These are phyloP conservation scores for Mycena sanguinolenta DNA, from an alignment of 768 basidiomycete species.

Conservation along the genomic window DNA sequence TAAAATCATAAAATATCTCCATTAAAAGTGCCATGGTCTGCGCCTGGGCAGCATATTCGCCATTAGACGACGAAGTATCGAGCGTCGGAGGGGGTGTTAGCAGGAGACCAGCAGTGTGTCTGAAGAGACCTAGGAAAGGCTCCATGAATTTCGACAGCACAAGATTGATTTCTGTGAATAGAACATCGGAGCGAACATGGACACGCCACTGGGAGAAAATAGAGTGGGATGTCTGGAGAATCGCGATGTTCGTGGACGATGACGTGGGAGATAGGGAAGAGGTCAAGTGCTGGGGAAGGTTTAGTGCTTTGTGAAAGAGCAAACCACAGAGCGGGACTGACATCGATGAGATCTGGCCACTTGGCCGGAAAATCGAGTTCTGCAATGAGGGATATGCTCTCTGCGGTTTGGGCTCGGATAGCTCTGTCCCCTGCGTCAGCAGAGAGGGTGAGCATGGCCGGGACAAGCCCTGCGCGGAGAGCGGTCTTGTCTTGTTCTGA, in stretches of 20 bases:
- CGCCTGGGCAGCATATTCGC: slow-evolving; percentile 68
- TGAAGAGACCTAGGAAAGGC: slow-evolving; percentile 89
- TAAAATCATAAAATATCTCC: slow-evolving; percentile 94
- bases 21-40: slow-evolving; percentile 84
- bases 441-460: slow-evolving; percentile 91
- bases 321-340: slow-evolving; percentile 56
- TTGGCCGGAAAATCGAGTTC: slow-evolving; percentile 90
- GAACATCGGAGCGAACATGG: slow-evolving; percentile 86
- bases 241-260: slow-evolving; percentile 89
- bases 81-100: slow-evolving; percentile 57
- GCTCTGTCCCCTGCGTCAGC: slow-evolving; percentile 73
- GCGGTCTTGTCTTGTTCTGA: slow-evolving; percentile 77
- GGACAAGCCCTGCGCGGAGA: slow-evolving; percentile 84
- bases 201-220: slow-evolving; percentile 96
- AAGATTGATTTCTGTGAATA: slow-evolving; percentile 93
- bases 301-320: slow-evolving; percentile 10
- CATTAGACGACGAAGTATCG: slow-evolving; percentile 47
- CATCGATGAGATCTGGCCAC: slow-evolving; percentile 93
- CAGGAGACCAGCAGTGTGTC: slow-evolving; percentile 69
- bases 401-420: slow-evolving; percentile 89
- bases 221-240: slow-evolving; percentile 94
- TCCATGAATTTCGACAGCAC: slow-evolving; percentile 87
- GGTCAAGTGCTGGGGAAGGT: slow-evolving; percentile 84
- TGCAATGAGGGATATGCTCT: slow-evolving; percentile 93
- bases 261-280: slow-evolving; percentile 82